phyloP scores from a whole-genome alignment of 169 alveolate genomes.

The Plasmodium yoelii region DNA sequence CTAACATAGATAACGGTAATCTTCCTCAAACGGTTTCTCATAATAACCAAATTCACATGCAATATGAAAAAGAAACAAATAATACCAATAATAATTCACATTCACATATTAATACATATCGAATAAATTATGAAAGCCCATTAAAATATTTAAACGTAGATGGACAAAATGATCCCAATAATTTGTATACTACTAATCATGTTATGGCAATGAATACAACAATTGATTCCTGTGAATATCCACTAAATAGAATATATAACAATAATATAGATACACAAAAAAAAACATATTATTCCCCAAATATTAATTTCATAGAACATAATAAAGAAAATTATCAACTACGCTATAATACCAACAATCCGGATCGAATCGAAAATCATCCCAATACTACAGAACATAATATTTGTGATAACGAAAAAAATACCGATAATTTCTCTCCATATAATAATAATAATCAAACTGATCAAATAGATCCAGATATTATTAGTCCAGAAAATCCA shows the following conservation, averaged over 20 bases:
- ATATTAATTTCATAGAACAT: slow-evolving; percentile 14
- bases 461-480: too few species aligned
- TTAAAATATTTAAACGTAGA: neutral
- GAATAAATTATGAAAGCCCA: slow-evolving; percentile 7
- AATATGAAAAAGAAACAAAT: neutral
- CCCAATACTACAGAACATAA: too few species aligned
- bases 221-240: neutral
- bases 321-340: slow-evolving; percentile 16
- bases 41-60: slow-evolving; percentile 1
- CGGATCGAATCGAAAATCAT: neutral
- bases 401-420: too few species aligned
- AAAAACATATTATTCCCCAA: slow-evolving; percentile 1
- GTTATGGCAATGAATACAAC: slow-evolving; percentile 20
- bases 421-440: too few species aligned
- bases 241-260: neutral
- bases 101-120: neutral
- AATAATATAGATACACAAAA: neutral
- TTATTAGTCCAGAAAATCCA: too few species aligned
- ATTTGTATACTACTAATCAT: slow-evolving; percentile 11
- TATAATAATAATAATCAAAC: too few species aligned
- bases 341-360: neutral
- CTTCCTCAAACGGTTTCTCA: too few species aligned
- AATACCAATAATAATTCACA: neutral
- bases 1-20: too few species aligned
- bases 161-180: neutral